These are phyloP conservation scores for Aspergillus fumigatus DNA, from an alignment of 2,329 filamentous ascomycete genomes.

Conservation along the genomic window DNA sequence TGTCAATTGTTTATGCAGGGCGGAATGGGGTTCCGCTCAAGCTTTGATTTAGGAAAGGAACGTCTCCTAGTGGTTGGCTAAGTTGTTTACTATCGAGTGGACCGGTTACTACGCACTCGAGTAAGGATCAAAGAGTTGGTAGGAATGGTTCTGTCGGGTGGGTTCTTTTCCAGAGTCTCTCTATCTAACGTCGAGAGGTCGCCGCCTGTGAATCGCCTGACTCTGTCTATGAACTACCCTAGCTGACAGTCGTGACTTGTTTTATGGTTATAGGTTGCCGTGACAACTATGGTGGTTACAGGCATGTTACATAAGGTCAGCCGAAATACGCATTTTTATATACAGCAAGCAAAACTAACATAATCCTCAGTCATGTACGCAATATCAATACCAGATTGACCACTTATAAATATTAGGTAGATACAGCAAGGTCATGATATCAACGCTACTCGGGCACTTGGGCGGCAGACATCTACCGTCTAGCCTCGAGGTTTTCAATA, in stretches of 20 bases:
- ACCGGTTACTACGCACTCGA: not conserved
- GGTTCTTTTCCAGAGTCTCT: too few species aligned
- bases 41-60: not conserved
- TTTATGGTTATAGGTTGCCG: not conserved
- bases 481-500: constrained; percentile 1
- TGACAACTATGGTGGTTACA: not conserved
- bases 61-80: not conserved
- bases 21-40: not conserved
- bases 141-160: not conserved
- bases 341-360: not conserved
- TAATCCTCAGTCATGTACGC: not conserved
- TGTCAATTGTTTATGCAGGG: not conserved
- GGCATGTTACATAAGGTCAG: too few species aligned
- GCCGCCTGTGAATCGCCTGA: not conserved
- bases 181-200: not conserved
- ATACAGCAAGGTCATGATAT: not conserved
- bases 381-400: not conserved
- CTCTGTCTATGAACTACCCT: not conserved
- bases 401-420: not conserved
- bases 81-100: not conserved
- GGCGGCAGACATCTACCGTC: not conserved
- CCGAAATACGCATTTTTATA: not conserved
- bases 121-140: not conserved
- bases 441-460: not conserved
- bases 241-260: not conserved